These are phyloP conservation scores for Phytophthora aleatoria DNA, from an alignment of 352 stramenopile species.

Conservation along the genomic window DNA sequence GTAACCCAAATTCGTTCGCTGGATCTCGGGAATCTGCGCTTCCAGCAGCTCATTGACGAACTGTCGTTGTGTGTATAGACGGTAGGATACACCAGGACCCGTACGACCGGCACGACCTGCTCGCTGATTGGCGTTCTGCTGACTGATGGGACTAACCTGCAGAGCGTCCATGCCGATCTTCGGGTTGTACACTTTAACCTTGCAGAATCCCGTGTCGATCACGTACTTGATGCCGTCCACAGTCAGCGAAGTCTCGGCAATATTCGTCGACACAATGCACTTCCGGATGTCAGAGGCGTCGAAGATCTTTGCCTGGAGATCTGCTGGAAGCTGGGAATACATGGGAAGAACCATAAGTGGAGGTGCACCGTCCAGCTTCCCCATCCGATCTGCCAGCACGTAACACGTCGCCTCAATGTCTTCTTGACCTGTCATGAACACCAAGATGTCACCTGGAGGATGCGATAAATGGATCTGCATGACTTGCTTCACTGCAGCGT, in stretches of 20 bases:
- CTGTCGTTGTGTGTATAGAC: conserved; percentile 97
- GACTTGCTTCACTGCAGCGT: conserved; percentile 97
- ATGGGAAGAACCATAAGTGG: conserved; percentile 98
- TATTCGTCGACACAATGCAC: conserved; percentile 98
- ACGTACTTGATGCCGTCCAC: conserved; percentile 99
- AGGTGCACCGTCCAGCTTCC: conserved; percentile 90
- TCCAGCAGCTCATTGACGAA: conserved; percentile 97
- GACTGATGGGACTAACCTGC: conserved; percentile 94
- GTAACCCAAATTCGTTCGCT: conserved; percentile 97
- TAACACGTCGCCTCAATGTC: conserved; percentile 98
- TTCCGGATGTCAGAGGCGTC: conserved; percentile 95
- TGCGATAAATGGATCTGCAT: conserved; percentile 98
- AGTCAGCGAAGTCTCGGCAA: conserved; percentile 96
- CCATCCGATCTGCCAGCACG: conserved; percentile 96
- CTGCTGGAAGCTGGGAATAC: conserved; percentile 98
- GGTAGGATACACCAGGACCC: conserved; percentile 92
- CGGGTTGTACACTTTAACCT: conserved; percentile 99
- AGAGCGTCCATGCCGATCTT: conserved; percentile 99
- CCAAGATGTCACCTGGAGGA: conserved; percentile 96
- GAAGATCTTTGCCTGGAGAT: conserved; percentile 98
- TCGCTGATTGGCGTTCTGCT: conserved; percentile 98
- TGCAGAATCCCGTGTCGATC: conserved; percentile 98
- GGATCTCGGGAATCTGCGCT: conserved; percentile 98
- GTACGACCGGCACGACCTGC: conserved; percentile 94
- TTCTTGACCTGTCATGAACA: conserved; percentile 99